These are phyloP conservation scores for Theileria equi DNA, from an alignment of 169 alveolate genomes.

Conservation along the genomic window DNA sequence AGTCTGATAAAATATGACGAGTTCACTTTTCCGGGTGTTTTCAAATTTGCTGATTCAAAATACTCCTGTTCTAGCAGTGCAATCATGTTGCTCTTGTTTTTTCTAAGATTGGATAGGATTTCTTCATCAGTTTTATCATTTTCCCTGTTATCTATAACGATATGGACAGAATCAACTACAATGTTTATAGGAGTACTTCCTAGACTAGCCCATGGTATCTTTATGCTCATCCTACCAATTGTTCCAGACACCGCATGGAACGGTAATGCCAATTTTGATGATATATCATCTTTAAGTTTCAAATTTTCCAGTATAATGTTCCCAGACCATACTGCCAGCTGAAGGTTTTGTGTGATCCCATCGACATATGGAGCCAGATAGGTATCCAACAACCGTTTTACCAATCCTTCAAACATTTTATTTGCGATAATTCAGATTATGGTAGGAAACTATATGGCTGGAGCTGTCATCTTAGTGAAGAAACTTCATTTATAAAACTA, in stretches of 20 bases:
- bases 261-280: conserved; percentile 72
- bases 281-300: conserved; percentile 77
- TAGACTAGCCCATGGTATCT: conserved; percentile 81
- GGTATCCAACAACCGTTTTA: conserved; percentile 78
- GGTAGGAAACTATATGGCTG: background rate
- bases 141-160: conserved; percentile 69
- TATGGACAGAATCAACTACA: conserved; percentile 72
- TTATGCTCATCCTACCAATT: conserved; percentile 75
- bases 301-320: conserved; percentile 76
- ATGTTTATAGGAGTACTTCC: conserved; percentile 78
- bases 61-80: conserved; percentile 52
- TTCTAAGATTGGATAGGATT: conserved; percentile 66
- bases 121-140: conserved; percentile 71
- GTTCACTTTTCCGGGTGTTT: conserved; percentile 49
- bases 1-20: conserved; percentile 76
- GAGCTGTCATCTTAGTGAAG: background rate
- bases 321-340: conserved; percentile 85
- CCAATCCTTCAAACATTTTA: conserved; percentile 81
- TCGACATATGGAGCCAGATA: conserved; percentile 84
- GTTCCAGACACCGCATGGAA: conserved; percentile 71
- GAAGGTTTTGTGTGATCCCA: conserved; percentile 79
- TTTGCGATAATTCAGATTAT: background rate
- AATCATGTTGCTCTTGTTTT: conserved; percentile 55
- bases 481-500: background rate
- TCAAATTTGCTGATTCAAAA: conserved; percentile 45